Conservation (phyloP, 176 grass and related monocot species). For the Lolium multiflorum region DNA sequence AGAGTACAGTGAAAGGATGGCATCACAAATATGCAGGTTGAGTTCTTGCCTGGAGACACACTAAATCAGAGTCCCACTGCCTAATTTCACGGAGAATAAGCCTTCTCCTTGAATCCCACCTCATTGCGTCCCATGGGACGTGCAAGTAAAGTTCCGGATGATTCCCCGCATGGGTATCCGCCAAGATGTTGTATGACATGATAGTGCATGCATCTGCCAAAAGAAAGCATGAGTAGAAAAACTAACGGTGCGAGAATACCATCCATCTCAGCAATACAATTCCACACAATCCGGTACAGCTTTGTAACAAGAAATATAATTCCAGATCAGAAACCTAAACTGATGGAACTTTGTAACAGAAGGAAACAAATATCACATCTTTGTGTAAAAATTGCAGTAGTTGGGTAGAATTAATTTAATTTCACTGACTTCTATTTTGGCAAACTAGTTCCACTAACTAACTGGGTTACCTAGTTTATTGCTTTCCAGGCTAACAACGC, state of each 20-base stretch:
- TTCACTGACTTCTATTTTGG: background rate
- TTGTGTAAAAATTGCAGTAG: background rate
- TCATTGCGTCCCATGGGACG: slow-evolving; percentile 63
- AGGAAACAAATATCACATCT: slow-evolving; percentile 8
- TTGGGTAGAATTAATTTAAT: background rate
- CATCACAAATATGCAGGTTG: slow-evolving; percentile 15
- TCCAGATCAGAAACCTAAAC: background rate
- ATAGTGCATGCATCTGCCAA: slow-evolving; percentile 69
- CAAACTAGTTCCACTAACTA: background rate
- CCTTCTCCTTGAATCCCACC: slow-evolving; percentile 75
- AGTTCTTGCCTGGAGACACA: slow-evolving; percentile 83
- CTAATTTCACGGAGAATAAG: slow-evolving; percentile 78
- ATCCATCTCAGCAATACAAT: background rate
- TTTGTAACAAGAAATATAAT: background rate
- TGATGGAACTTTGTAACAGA: background rate
- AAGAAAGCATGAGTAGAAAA: slow-evolving; percentile 24
- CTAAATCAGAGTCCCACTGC: slow-evolving; percentile 73
- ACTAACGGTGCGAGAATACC: background rate
- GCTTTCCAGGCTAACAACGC: background rate
- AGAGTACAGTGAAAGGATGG: background rate
- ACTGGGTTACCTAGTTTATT: background rate
- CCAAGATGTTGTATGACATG: slow-evolving; percentile 95
- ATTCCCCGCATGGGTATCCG: slow-evolving; percentile 63
- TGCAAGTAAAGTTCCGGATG: slow-evolving; percentile 76
- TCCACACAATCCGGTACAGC: background rate